phyloP scores from a whole-genome alignment of 352 stramenopile species.

The Pythium insidiosum region DNA sequence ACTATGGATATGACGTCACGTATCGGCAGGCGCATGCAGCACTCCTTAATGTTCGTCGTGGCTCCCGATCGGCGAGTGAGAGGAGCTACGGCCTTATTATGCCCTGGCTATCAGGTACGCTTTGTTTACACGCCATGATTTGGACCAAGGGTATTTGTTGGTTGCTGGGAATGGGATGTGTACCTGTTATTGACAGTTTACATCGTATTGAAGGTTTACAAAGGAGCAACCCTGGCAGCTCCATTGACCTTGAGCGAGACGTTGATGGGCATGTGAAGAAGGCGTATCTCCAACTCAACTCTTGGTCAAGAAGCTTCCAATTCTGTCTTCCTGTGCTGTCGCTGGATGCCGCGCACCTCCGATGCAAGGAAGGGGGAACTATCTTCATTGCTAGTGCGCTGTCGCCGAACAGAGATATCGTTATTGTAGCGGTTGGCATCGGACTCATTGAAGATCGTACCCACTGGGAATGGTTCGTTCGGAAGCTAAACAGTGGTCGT shows the following conservation, averaged over 20 bases:
- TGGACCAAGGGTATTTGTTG: too few species aligned
- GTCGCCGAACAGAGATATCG: slow-evolving; percentile 6
- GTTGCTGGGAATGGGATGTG: background rate
- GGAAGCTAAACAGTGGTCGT: background rate
- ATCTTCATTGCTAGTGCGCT: slow-evolving; percentile 1
- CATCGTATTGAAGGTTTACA: background rate
- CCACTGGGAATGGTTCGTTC: slow-evolving; percentile 13
- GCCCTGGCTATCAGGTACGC: slow-evolving; percentile 5
- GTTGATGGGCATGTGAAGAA: background rate
- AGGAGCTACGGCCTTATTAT: slow-evolving; percentile 4
- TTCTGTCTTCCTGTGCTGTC: too few species aligned
- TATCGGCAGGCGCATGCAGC: slow-evolving; percentile 3
- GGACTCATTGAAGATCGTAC: slow-evolving; percentile 5
- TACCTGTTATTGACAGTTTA: background rate
- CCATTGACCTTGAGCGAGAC: slow-evolving; percentile 1
- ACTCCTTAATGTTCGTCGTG: background rate
- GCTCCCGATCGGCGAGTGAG: background rate
- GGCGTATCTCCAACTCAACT: slow-evolving; percentile 1
- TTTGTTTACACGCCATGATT: background rate
- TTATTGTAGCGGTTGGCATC: slow-evolving; percentile 2
- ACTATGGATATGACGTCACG: slow-evolving; percentile 1
- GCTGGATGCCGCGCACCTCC: slow-evolving; percentile 2
- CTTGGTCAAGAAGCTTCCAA: slow-evolving; percentile 4
- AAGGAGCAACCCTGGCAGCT: slow-evolving; percentile 1
- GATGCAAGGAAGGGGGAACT: background rate